These are phyloP conservation scores for Favolaschia claudopus DNA, from an alignment of 768 basidiomycete genomes.

Conservation along the genomic window DNA sequence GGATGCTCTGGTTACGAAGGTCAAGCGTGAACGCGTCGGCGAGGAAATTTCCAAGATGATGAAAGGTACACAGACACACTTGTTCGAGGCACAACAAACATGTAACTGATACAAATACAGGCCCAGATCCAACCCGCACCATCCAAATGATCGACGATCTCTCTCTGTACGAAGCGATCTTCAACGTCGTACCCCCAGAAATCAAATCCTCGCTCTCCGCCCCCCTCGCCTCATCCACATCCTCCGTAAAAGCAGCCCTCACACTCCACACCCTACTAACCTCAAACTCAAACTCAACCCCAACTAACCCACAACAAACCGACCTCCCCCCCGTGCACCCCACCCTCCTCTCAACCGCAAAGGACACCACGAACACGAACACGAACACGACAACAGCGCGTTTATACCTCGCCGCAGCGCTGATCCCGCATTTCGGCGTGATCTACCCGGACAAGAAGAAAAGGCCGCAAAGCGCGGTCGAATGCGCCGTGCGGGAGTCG, in stretches of 20 bases:
- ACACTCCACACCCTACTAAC: constrained; percentile 63
- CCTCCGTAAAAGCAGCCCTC: constrained; percentile 61
- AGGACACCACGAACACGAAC: constrained; percentile 46
- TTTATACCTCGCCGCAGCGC: constrained; percentile 79
- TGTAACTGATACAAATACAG: constrained; percentile 46
- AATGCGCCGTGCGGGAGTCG: constrained; percentile 81
- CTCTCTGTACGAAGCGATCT: constrained; percentile 72
- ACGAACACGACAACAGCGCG: constrained; percentile 59
- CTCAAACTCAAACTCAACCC: constrained; percentile 32
- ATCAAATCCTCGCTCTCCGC: constrained; percentile 54
- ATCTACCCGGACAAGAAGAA: constrained; percentile 72
- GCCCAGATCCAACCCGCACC: constrained; percentile 75
- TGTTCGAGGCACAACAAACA: constrained; percentile 4
- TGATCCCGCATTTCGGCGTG: constrained; percentile 74
- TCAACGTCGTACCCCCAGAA: constrained; percentile 59
- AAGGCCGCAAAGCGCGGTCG: constrained; percentile 62
- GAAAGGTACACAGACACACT: constrained; percentile 57
- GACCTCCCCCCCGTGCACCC: constrained; percentile 55
- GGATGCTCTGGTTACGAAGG: constrained; percentile 78
- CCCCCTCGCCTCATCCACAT: constrained; percentile 43
- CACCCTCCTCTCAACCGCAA: constrained; percentile 47
- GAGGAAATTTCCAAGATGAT: constrained; percentile 96
- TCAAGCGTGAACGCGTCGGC: constrained; percentile 90
- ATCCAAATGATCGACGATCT: constrained; percentile 79
- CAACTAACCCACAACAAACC: no score